These are phyloP conservation scores for Leccinum glutinopallens DNA, from an alignment of 1,284 basidiomycete species.

Conservation along the genomic window DNA sequence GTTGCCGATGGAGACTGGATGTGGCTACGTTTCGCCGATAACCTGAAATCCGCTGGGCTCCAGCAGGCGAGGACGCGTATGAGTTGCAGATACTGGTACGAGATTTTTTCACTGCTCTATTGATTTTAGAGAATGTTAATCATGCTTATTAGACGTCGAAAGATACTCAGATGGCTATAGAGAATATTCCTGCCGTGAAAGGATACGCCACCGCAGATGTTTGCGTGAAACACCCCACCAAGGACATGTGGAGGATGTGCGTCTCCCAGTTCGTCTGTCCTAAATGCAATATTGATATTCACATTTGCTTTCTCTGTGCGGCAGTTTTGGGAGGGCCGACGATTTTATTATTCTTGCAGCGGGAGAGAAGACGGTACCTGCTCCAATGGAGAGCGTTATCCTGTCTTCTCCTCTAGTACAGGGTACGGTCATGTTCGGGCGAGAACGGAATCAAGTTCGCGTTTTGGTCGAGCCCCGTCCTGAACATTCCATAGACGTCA, in stretches of 20 bases:
- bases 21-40: conserved; percentile 31
- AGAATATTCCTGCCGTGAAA: conserved; percentile 26
- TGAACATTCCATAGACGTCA: not conserved
- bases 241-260: conserved; percentile 26
- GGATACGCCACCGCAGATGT: conserved; percentile 28
- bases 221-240: conserved; percentile 26
- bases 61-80: conserved; percentile 34
- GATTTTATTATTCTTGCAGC: conserved; percentile 2
- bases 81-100: conserved; percentile 40
- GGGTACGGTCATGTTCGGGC: conserved; percentile 2
- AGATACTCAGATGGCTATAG: conserved; percentile 21
- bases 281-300: not conserved
- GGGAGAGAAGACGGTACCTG: conserved; percentile 4
- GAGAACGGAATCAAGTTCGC: conserved; percentile 2
- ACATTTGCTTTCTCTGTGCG: not conserved
- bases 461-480: conserved; percentile 1
- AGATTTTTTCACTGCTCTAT: not conserved
- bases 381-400: not conserved
- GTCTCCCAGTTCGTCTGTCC: not conserved
- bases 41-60: conserved; percentile 31
- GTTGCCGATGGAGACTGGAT: conserved; percentile 34
- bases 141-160: conserved; percentile 20
- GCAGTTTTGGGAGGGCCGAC: not conserved
- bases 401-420: not conserved
- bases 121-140: not conserved